Evolutionary conservation across 2,329 filamentous ascomycete species (phyloP).

Genomic region (Cladosporium sphaerospermum): DNA sequence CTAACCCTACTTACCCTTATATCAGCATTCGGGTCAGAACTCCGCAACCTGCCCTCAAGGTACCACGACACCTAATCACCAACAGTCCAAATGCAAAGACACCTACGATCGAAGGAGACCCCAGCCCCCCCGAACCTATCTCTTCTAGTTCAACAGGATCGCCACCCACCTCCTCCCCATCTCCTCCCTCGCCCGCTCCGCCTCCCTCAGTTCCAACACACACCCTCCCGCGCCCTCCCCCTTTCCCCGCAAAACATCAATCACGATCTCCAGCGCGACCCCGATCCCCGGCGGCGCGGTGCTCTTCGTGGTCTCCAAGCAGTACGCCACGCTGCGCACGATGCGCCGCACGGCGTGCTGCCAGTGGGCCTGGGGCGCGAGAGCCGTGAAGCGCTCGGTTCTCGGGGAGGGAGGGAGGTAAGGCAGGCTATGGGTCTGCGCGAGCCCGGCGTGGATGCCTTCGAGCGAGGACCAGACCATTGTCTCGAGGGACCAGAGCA

Average conservation of each 20-base stretch:
- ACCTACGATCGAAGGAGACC: neutral
- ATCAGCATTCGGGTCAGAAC: neutral
- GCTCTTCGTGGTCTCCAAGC: neutral
- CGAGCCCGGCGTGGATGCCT: neutral
- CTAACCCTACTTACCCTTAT: neutral
- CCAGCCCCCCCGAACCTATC: neutral
- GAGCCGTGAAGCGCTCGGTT: neutral
- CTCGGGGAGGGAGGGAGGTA: neutral
- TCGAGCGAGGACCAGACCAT: constrained; percentile 5
- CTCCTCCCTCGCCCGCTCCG: constrained; percentile 1
- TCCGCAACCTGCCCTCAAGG: neutral
- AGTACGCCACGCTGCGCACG: neutral
- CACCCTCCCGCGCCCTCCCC: neutral
- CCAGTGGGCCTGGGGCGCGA: neutral
- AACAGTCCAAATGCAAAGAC: neutral
- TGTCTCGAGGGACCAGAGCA: constrained; percentile 1
- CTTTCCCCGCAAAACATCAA: neutral
- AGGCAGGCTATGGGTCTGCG: neutral
- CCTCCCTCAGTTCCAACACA: neutral
- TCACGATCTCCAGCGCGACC: constrained; percentile 2
- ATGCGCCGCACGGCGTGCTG: neutral
- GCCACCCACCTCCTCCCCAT: constrained; percentile 6
- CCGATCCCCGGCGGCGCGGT: neutral
- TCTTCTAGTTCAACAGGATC: neutral
- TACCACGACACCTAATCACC: neutral